A percentile compares a stretch with the other conserved stretches of the same genome.
Conservation (phyloP, 306 rosid genomes). For the Prunus persica region DNA sequence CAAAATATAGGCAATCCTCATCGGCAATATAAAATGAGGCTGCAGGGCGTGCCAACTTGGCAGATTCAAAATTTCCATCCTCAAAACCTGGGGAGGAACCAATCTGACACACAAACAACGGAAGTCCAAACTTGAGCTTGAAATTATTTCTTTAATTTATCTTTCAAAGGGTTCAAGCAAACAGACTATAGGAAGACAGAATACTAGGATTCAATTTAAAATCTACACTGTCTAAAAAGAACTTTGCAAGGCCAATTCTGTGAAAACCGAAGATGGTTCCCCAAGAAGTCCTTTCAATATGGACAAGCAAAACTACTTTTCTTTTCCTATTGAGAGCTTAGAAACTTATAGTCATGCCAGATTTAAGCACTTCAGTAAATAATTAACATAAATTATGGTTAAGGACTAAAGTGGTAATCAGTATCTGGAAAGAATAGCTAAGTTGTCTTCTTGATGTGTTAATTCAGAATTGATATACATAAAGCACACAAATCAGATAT, state of each 20-base stretch:
- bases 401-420: not conserved
- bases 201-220: not conserved
- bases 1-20: constrained; percentile 77
- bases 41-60: constrained; percentile 83
- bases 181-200: not conserved
- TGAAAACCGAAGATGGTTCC: not conserved
- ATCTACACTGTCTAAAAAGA: not conserved
- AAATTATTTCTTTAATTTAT: not conserved
- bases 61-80: constrained; percentile 85
- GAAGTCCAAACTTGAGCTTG: constrained; percentile 6
- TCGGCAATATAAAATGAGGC: constrained; percentile 65
- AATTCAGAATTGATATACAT: not conserved
- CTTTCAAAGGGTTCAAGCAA: not conserved
- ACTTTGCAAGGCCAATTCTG: not conserved
- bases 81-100: constrained; percentile 94
- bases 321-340: not conserved
- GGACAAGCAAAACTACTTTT: not conserved
- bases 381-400: not conserved
- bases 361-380: not conserved
- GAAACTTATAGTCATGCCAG: not conserved
- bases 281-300: not conserved
- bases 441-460: not conserved
- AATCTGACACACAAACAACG: constrained; percentile 49
- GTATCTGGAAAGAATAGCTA: not conserved
- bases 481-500: not conserved